Evolutionary conservation across 257 asterid genomes (phyloP).

Genomic region (Nicotiana obtusifolia): DNA sequence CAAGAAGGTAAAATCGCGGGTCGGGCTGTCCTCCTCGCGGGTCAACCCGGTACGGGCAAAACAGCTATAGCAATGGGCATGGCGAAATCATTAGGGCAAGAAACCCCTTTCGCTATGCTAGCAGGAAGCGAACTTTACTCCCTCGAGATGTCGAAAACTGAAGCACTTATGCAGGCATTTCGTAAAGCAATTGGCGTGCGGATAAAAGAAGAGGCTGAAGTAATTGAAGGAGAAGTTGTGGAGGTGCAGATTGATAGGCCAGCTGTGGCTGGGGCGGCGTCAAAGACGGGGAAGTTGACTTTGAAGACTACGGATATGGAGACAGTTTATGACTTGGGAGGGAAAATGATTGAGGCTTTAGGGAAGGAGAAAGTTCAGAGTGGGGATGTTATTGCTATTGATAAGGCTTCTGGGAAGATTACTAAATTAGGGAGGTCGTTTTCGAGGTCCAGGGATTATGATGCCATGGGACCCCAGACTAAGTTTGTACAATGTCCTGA

Average conservation of each 20-base stretch:
- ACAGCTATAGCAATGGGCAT: constrained; percentile 94
- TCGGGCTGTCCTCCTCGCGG: constrained; percentile 70
- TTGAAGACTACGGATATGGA: constrained; percentile 91
- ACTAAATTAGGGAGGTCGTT: constrained; percentile 84
- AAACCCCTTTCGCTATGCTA: constrained; percentile 87
- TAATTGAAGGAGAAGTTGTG: constrained; percentile 91
- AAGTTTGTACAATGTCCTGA: constrained; percentile 96
- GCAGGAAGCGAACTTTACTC: constrained; percentile 92
- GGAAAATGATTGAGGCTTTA: constrained; percentile 84
- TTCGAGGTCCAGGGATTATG: constrained; percentile 82
- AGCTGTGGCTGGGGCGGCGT: constrained; percentile 70
- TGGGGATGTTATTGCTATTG: constrained; percentile 86
- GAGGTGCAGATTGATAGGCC: constrained; percentile 77
- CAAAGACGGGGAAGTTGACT: constrained; percentile 76
- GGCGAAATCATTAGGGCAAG: constrained; percentile 81
- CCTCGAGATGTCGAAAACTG: constrained; percentile 84
- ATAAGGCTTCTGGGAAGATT: constrained; percentile 88
- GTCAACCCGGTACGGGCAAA: constrained; percentile 83
- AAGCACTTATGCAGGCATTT: constrained; percentile 90
- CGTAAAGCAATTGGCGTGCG: constrained; percentile 80
- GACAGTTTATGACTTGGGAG: constrained; percentile 80
- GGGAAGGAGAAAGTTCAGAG: constrained; percentile 94
- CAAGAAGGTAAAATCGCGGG: constrained; percentile 81
- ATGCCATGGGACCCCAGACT: constrained; percentile 90
- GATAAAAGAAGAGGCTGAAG: constrained; percentile 83